Percentiles rank a stretch among this genome's conserved stretches.
phyloP scores from a whole-genome alignment of 495 filamentous ascomycete genomes.

The Penicillium chermesinum region DNA sequence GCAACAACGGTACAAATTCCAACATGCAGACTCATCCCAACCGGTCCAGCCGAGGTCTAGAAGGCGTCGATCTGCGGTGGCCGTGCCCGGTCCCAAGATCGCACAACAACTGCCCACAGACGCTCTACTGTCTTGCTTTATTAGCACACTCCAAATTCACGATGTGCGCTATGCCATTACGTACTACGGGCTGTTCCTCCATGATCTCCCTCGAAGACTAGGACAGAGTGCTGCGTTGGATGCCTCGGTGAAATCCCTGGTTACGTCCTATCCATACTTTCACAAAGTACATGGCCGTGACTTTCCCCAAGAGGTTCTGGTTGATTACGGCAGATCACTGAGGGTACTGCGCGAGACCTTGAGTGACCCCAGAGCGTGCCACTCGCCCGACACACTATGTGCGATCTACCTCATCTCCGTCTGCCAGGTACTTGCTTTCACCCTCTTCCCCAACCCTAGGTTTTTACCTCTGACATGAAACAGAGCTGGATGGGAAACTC shows the following conservation, averaged over 20 bases:
- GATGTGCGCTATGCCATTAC: slow-evolving; percentile 32
- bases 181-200: slow-evolving; percentile 32
- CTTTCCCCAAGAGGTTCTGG: slow-evolving; percentile 16
- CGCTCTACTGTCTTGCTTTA: slow-evolving; percentile 16
- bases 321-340: slow-evolving; percentile 25
- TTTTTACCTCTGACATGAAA: background rate
- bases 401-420: slow-evolving; percentile 39
- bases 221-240: slow-evolving; percentile 32
- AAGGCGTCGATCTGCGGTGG: background rate
- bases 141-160: slow-evolving; percentile 20
- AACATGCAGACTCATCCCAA: slow-evolving; percentile 8
- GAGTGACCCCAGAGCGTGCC: slow-evolving; percentile 28
- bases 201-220: slow-evolving; percentile 28
- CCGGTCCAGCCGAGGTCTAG: background rate
- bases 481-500: slow-evolving; percentile 16
- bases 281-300: slow-evolving; percentile 6
- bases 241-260: slow-evolving; percentile 26
- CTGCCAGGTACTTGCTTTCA: slow-evolving; percentile 29
- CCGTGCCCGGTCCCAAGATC: background rate
- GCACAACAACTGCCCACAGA: slow-evolving; percentile 10
- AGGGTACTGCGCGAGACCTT: slow-evolving; percentile 29
- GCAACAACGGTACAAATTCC: slow-evolving; percentile 40
- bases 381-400: slow-evolving; percentile 32
- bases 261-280: slow-evolving; percentile 21
- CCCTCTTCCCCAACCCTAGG: too few species aligned